Percentiles rank a stretch among this genome's conserved stretches.
phyloP scores from a whole-genome alignment of 306 rosid species.

The Fagus crenata region DNA sequence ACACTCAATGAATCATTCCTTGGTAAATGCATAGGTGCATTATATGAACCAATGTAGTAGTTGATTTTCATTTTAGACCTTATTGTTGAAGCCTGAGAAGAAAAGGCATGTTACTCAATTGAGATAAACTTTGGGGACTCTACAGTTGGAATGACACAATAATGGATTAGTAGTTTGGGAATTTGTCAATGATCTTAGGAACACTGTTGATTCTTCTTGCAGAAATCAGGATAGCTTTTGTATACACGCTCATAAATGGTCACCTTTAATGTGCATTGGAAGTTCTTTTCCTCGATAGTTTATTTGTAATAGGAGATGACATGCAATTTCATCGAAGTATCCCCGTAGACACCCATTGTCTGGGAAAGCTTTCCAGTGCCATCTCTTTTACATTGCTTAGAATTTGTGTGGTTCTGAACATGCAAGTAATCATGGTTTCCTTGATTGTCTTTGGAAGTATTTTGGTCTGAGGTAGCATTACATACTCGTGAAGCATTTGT shows the following conservation, averaged over 20 bases:
- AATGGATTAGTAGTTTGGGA: background rate
- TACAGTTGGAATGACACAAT: background rate
- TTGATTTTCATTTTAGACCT: background rate
- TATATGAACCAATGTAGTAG: background rate
- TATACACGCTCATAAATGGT: background rate
- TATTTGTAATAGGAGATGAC: background rate
- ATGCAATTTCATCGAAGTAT: background rate
- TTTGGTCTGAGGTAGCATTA: background rate
- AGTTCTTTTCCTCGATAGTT: background rate
- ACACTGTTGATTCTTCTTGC: background rate
- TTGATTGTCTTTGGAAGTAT: background rate
- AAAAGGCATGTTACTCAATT: background rate
- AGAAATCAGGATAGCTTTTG: background rate
- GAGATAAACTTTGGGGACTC: background rate
- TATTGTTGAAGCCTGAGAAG: background rate
- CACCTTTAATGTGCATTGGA: conserved; percentile 2
- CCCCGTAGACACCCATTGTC: background rate
- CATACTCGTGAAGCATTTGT: background rate
- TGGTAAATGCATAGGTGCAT: background rate
- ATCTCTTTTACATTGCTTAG: background rate
- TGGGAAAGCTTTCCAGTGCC: background rate
- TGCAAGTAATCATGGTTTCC: background rate
- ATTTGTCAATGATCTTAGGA: background rate
- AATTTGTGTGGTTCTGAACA: background rate
- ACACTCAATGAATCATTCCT: background rate